Conservation (phyloP, 2,329 filamentous ascomycete species). For the Arthrobotrys iridis region DNA sequence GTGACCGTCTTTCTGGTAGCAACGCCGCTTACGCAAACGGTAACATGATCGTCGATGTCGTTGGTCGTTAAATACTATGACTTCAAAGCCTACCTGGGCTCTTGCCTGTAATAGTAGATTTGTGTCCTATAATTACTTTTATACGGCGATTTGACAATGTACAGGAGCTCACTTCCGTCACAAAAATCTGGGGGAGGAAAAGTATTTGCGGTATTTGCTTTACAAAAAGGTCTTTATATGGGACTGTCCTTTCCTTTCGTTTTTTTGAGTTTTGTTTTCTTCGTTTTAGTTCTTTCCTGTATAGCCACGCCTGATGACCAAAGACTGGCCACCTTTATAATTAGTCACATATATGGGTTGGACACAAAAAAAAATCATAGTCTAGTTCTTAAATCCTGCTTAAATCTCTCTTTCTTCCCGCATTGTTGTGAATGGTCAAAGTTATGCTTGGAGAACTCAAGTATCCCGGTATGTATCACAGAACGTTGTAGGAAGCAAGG, state of each 20-base stretch:
- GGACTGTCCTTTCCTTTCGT: background rate
- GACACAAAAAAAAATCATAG: conserved; percentile 8
- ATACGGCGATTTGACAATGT: background rate
- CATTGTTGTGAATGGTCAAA: too few species aligned
- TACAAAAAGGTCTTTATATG: too few species aligned
- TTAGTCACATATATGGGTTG: background rate
- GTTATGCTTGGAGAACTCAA: too few species aligned
- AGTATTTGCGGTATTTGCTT: background rate
- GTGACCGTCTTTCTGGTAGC: conserved; percentile 22
- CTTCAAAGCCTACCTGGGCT: background rate
- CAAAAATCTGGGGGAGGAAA: background rate
- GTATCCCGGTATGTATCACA: too few species aligned
- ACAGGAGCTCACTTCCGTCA: background rate
- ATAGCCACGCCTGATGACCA: conserved; percentile 5
- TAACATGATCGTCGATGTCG: conserved; percentile 38
- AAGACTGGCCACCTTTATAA: conserved; percentile 10
- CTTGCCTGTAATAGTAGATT: background rate
- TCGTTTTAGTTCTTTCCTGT: background rate
- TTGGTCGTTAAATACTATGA: conserved; percentile 30
- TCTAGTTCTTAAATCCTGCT: background rate
- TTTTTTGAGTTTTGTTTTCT: background rate
- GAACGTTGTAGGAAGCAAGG: too few species aligned
- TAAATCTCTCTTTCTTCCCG: too few species aligned
- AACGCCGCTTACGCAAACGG: conserved; percentile 40
- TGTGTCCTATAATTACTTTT: background rate